Evolutionary conservation across 2,329 filamentous ascomycete genomes (phyloP).

Genomic region (Fusarium liriodendri): DNA sequence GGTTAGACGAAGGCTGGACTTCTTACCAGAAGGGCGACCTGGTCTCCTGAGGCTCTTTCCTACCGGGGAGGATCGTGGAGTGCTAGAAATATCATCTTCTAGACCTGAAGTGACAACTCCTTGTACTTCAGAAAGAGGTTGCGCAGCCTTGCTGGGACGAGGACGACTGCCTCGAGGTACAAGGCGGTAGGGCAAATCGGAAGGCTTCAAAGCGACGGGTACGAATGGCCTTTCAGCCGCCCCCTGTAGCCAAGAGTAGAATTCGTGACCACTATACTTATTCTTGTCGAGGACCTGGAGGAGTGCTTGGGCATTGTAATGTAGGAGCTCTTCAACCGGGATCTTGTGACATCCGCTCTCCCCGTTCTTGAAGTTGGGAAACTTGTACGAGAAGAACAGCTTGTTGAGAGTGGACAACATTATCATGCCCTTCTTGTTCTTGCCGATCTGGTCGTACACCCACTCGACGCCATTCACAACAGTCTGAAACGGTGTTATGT

Average conservation of each 20-base stretch:
- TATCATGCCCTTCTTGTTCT: conserved; percentile 40
- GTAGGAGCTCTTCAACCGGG: conserved; percentile 54
- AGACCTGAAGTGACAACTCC: not conserved
- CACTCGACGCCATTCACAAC: conserved; percentile 44
- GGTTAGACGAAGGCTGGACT: conserved; percentile 57
- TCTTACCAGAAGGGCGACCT: conserved; percentile 56
- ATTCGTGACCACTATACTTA: conserved; percentile 48
- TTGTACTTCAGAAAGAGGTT: not conserved
- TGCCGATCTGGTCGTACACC: conserved; percentile 22
- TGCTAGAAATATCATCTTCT: conserved; percentile 33
- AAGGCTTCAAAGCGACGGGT: conserved; percentile 42
- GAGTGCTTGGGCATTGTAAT: conserved; percentile 58
- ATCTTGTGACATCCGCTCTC: conserved; percentile 54
- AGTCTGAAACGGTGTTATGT: conserved; percentile 42
- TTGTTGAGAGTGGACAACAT: conserved; percentile 39
- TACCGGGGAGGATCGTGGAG: conserved; percentile 34
- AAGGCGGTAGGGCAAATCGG: conserved; percentile 45
- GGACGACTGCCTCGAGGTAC: conserved; percentile 37
- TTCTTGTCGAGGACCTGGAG: conserved; percentile 48
- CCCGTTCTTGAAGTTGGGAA: conserved; percentile 44
- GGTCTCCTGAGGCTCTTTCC: conserved; percentile 51
- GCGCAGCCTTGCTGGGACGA: conserved; percentile 8
- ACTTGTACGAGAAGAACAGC: conserved; percentile 49
- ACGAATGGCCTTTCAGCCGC: conserved; percentile 42
- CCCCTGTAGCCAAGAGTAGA: conserved; percentile 50